These are phyloP conservation scores for Globisporangium rhizosaccharum DNA, from an alignment of 352 stramenopile genomes.

Conservation along the genomic window DNA sequence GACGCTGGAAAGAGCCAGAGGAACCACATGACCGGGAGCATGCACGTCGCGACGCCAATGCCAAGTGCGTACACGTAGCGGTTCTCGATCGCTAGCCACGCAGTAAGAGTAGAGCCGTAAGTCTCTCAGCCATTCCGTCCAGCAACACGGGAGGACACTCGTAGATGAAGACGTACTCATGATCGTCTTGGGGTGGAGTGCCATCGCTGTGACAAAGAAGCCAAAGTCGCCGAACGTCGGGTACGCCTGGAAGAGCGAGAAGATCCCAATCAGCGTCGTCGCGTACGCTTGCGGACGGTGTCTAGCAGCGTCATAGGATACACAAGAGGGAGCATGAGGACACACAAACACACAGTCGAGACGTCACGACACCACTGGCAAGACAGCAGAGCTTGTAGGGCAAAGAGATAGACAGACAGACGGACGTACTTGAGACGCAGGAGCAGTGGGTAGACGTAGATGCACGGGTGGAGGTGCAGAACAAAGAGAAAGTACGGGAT, in stretches of 20 bases:
- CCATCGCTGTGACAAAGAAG: slow-evolving; percentile 62
- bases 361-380: neutral
- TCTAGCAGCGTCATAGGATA: slow-evolving; percentile 19
- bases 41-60: slow-evolving; percentile 57
- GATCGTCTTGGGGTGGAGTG: slow-evolving; percentile 74
- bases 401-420: neutral
- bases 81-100: slow-evolving; percentile 57
- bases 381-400: neutral
- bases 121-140: neutral
- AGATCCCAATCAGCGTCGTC: slow-evolving; percentile 60
- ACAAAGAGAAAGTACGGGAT: slow-evolving; percentile 82
- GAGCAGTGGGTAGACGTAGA: slow-evolving; percentile 79
- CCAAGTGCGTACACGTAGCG: slow-evolving; percentile 71
- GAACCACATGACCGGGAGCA: slow-evolving; percentile 85
- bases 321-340: neutral
- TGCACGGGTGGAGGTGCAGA: slow-evolving; percentile 70
- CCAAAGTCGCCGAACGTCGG: slow-evolving; percentile 74
- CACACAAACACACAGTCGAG: neutral
- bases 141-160: neutral
- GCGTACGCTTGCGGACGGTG: slow-evolving; percentile 67
- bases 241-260: slow-evolving; percentile 77
- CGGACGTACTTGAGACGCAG: slow-evolving; percentile 59
- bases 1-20: slow-evolving; percentile 83
- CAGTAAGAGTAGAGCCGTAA: neutral
- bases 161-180: slow-evolving; percentile 35